Conservation (phyloP, 2,329 filamentous ascomycete species). For the Talaromyces verruculosus region DNA sequence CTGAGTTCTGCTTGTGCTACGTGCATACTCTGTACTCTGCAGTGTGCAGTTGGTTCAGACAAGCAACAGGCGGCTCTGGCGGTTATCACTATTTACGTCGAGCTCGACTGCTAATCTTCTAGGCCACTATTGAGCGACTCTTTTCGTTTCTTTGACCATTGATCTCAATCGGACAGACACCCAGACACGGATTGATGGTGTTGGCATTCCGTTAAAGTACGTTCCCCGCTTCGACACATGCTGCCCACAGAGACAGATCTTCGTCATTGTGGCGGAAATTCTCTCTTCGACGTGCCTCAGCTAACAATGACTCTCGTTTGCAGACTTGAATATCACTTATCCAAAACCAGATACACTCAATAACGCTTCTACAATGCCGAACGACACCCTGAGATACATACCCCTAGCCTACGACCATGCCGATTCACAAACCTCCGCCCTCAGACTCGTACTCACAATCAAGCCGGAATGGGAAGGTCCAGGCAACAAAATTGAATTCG, state of each 20-base stretch:
- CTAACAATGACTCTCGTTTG: not conserved
- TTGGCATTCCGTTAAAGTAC: constrained; percentile 1
- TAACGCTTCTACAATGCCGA: constrained; percentile 19
- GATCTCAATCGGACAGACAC: not conserved
- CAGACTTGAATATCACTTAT: not conserved
- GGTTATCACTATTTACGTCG: not conserved
- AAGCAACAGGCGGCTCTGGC: not conserved
- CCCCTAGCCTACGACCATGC: constrained; percentile 74
- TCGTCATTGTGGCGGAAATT: not conserved
- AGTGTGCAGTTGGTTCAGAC: not conserved
- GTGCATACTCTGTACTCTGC: not conserved
- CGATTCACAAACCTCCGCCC: constrained; percentile 75
- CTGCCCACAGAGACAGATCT: not conserved
- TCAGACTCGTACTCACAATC: constrained; percentile 74
- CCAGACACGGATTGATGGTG: constrained; percentile 1
- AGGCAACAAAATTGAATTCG: constrained; percentile 75
- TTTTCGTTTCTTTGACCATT: not conserved
- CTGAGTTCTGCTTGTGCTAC: constrained; percentile 21
- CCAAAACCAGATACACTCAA: not conserved
- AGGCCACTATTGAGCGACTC: not conserved
- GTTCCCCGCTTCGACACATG: constrained; percentile 3
- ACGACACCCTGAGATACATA: constrained; percentile 54
- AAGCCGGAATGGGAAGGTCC: constrained; percentile 78
- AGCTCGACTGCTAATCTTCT: constrained; percentile 20
- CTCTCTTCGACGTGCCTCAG: not conserved